Percentiles rank a stretch among this genome's conserved stretches.
phyloP scores from a whole-genome alignment of 208 protist species.

The Trypanosoma lewisi region DNA sequence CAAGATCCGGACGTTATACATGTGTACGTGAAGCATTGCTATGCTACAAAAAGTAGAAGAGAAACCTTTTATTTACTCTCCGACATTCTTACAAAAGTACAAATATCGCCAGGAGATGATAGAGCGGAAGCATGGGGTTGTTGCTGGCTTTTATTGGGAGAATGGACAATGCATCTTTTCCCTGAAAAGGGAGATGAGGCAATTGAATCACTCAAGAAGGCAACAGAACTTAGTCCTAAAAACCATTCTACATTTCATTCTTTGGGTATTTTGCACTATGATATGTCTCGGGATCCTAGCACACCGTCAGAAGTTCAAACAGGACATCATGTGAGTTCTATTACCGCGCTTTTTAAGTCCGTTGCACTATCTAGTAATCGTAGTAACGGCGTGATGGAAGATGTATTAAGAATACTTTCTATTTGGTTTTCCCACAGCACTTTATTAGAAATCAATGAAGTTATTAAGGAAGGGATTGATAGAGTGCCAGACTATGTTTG shows the following conservation, averaged over 20 bases:
- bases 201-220: slow-evolving; percentile 66
- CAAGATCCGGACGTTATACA: slow-evolving; percentile 85
- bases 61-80: slow-evolving; percentile 69
- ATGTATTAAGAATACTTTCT: slow-evolving; percentile 98
- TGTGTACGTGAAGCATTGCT: slow-evolving; percentile 80
- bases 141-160: slow-evolving; percentile 83
- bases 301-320: slow-evolving; percentile 55
- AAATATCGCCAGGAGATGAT: slow-evolving; percentile 36
- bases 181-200: slow-evolving; percentile 76
- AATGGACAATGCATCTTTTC: slow-evolving; percentile 86
- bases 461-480: slow-evolving; percentile 90
- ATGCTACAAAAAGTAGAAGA: slow-evolving; percentile 50
- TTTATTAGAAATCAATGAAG: slow-evolving; percentile 70
- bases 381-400: slow-evolving; percentile 90
- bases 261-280: slow-evolving; percentile 84
- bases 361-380: slow-evolving; percentile 73
- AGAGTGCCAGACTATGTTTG: slow-evolving; percentile 96
- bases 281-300: slow-evolving; percentile 70
- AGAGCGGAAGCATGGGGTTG: slow-evolving; percentile 69
- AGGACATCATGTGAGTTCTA: slow-evolving; percentile 63
- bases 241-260: slow-evolving; percentile 84
- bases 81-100: slow-evolving; percentile 54
- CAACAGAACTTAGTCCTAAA: slow-evolving; percentile 64
- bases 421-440: slow-evolving; percentile 96
- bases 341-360: slow-evolving; percentile 78